Base-by-base conservation (phyloP, 2,329 filamentous ascomycete species). In the Coccinonectria pachysandricola region DNA sequence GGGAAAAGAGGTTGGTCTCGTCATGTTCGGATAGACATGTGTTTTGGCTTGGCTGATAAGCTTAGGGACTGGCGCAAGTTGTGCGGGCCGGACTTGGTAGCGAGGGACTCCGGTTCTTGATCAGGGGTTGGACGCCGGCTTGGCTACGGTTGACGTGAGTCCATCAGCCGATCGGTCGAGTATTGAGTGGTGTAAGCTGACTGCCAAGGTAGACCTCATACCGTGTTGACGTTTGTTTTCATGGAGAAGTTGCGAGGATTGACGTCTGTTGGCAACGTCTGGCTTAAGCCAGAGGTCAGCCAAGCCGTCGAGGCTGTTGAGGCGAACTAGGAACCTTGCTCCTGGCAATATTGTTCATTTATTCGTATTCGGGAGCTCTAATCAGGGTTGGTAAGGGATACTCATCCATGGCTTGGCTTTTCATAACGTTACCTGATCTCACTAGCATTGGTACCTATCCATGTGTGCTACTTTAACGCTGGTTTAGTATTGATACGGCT, bases 81-180 rank as follows among this genome's bases (percentile, higher is more conserved):
- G 31, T 60, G 6, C 34, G 39, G 6, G 42, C 48, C 0, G 52
- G 57, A 4, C 34, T 60, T 5, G 41, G 45, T 4, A 50, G 55
- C 8, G 59, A 63, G 36, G 59, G 59, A 0, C 49, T 50, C 1
- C 41, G 50, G 2, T 62, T 63, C 26, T 46, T 63, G 3, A 61
- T 62, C 57, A 60, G 58, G 28, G 60, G 60, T 2, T 63, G 59
- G 59, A 59, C 54, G 7, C 59, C 59, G 1, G 59, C 59, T 1
- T 63, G 59, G 60, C 24, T 63, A 7, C 43, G 59, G 33, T 37
- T 63, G 3, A 59, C 59, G 57, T 60, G 29, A 32, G 53, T 48
- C 3, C 1, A 2, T 28, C 10, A 25, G 12, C 0, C 20, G 7
- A 13, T 34, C 33, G n/a, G n/a, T n/a, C n/a, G n/a, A n/a, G n/a